Conservation (phyloP, 768 basidiomycete genomes). For the Leccinum variicolor region DNA sequence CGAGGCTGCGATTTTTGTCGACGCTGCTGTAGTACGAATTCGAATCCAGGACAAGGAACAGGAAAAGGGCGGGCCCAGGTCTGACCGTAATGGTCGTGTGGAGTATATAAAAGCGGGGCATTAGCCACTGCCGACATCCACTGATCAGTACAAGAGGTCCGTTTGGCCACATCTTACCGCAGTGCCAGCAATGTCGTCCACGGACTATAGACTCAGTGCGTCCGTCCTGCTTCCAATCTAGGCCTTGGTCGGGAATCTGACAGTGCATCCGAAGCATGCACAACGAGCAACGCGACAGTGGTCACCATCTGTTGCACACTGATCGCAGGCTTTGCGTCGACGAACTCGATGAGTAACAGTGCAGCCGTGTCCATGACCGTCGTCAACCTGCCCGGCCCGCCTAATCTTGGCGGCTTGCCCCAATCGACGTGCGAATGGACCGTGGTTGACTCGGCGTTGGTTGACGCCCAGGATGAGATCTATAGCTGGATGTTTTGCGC, state of each 20-base stretch:
- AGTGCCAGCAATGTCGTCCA: background rate
- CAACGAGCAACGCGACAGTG: conserved; percentile 5
- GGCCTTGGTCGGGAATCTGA: background rate
- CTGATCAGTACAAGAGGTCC: background rate
- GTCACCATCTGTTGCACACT: conserved; percentile 3
- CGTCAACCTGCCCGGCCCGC: background rate
- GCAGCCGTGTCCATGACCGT: background rate
- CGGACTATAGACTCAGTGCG: background rate
- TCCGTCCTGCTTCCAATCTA: background rate
- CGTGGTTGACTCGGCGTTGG: background rate
- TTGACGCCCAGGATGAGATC: background rate
- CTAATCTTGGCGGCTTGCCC: background rate
- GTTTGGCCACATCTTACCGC: background rate
- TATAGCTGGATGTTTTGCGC: background rate
- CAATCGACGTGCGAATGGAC: conserved; percentile 1
- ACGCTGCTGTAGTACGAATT: no score
- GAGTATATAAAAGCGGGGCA: background rate
- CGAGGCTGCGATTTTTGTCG: background rate
- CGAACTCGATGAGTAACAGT: background rate
- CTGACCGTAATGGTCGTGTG: background rate
- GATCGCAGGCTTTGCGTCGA: background rate
- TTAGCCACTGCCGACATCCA: background rate
- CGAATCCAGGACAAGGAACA: no score
- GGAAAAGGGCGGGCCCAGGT: background rate
- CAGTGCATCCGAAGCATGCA: background rate